Evolutionary conservation across 805 yeast species (phyloP).

Genomic region (Saccharomycopsis sp.): DNA sequence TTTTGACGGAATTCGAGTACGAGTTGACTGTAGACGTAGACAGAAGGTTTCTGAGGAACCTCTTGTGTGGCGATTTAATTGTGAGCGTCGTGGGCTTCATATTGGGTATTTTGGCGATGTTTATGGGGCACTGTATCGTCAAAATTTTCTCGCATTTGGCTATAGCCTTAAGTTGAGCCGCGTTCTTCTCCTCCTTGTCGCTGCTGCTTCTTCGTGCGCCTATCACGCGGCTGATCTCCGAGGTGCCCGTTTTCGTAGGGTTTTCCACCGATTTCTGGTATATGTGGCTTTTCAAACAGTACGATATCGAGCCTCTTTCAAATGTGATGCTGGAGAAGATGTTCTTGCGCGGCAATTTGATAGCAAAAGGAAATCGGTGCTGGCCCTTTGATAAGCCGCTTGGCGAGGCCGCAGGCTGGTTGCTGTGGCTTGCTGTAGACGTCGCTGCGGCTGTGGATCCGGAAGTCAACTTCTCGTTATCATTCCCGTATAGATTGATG

Average conservation of each 20-base stretch:
- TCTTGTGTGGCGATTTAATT: constrained; percentile 47
- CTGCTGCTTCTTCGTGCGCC: background rate
- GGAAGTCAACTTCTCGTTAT: too few relatives aligned
- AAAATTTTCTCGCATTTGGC: constrained; percentile 51
- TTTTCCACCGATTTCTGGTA: constrained; percentile 21
- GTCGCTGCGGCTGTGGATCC: background rate
- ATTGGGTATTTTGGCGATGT: constrained; percentile 57
- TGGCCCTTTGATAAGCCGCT: constrained; percentile 68
- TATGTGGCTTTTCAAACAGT: constrained; percentile 46
- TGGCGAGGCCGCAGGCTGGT: background rate
- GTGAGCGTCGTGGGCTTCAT: constrained; percentile 61
- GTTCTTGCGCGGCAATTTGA: constrained; percentile 68
- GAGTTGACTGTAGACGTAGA: constrained; percentile 37
- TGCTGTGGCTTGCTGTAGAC: background rate
- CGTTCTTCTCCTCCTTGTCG: background rate
- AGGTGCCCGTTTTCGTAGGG: constrained; percentile 1
- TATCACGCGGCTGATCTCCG: constrained; percentile 11
- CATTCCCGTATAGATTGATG: constrained; percentile 10
- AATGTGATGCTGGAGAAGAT: constrained; percentile 71
- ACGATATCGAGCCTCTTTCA: constrained; percentile 78
- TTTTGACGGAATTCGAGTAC: constrained; percentile 1
- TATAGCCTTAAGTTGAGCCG: constrained; percentile 17
- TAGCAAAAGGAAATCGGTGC: constrained; percentile 81
- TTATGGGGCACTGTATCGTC: constrained; percentile 63
- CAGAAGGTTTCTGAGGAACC: constrained; percentile 33